Evolutionary conservation across 495 filamentous ascomycete genomes (phyloP), one percentile per base, ranked within the genome.

Genomic region (Aspergillus asperescens): DNA sequence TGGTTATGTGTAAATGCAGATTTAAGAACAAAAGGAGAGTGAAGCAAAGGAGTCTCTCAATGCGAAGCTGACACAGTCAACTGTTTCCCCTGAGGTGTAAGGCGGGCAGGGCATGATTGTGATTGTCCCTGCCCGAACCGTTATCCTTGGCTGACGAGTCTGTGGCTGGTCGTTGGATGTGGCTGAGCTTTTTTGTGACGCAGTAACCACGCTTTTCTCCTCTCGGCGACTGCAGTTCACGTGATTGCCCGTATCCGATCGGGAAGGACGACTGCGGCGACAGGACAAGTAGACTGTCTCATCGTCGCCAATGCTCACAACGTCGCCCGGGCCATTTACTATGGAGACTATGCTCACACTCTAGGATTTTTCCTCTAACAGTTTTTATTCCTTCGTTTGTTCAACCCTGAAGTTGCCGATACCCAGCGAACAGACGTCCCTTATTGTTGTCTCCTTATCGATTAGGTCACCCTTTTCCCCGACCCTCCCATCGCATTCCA

Each of bases 361-460:
- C 19, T 49, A 27, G 31, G 7, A 6, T 7, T n/a, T 8, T 27
- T 32, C 19, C n/a, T 2, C 28, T 7, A n/a, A 12, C 27, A 3
- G 18, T 9, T 9, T 35, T 47, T 39, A 15, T 27, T 35, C 25
- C 34, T 38, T 42, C 23, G 23, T 16, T 48, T 16, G 9, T 18
- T 22, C 50, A n/a, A 25, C 34, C 16, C 43, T 32, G 15, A 37
- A 41, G 35, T 39, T n/a, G 35, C 18, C 42, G 32, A 47, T 41
- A 45, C 44, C 20, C 38, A 43, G 51, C 60, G 55, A 65, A 35
- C 59, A 62, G 59, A 60, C 58, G 55, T 63, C 55, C 60, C 47
- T 57, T 48, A 54, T 61, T 59, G 52, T 59, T 56, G 53, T 48
- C 56, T 56, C 58, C 58, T 64, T 64, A 64, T 64, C 62, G 62